A percentile compares a stretch with the other conserved stretches of the same genome.
These are phyloP conservation scores for Xylaria sp. DNA, from an alignment of 2,329 filamentous ascomycete species.

Conservation along the genomic window DNA sequence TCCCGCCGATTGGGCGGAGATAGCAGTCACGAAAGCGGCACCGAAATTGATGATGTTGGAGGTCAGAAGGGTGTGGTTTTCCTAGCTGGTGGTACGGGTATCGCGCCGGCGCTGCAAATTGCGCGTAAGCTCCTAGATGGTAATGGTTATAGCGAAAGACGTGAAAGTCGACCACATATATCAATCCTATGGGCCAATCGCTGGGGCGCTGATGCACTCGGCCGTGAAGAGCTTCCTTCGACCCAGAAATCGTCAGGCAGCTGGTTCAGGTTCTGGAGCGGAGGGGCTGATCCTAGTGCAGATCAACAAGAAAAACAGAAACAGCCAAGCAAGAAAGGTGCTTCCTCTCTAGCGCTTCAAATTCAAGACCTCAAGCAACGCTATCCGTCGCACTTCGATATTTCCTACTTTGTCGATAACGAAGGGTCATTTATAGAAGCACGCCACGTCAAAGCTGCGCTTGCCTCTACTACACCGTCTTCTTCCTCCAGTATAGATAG, in stretches of 20 bases:
- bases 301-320: conserved; percentile 6
- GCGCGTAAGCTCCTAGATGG: conserved; percentile 70
- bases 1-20: conserved; percentile 49
- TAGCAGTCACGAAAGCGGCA: background rate
- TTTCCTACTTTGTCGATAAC: conserved; percentile 86
- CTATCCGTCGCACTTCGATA: conserved; percentile 66
- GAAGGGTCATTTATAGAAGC: conserved; percentile 75
- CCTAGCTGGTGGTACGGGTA: conserved; percentile 90
- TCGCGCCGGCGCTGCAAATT: conserved; percentile 88
- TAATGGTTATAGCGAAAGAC: conserved; percentile 45
- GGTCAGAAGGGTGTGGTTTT: conserved; percentile 73
- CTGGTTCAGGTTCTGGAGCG: conserved; percentile 37
- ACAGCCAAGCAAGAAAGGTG: conserved; percentile 1
- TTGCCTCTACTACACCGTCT: conserved; percentile 42
- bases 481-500: conserved; percentile 1
- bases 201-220: conserved; percentile 71
- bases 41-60: conserved; percentile 53
- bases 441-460: conserved; percentile 57
- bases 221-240: conserved; percentile 53
- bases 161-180: conserved; percentile 54
- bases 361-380: conserved; percentile 70
- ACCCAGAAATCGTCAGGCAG: background rate
- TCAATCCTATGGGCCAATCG: conserved; percentile 87
- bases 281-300: conserved; percentile 40
- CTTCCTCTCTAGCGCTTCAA: conserved; percentile 55